Conservation (phyloP, 139 green algal genomes). For the Chloropicon primus region DNA sequence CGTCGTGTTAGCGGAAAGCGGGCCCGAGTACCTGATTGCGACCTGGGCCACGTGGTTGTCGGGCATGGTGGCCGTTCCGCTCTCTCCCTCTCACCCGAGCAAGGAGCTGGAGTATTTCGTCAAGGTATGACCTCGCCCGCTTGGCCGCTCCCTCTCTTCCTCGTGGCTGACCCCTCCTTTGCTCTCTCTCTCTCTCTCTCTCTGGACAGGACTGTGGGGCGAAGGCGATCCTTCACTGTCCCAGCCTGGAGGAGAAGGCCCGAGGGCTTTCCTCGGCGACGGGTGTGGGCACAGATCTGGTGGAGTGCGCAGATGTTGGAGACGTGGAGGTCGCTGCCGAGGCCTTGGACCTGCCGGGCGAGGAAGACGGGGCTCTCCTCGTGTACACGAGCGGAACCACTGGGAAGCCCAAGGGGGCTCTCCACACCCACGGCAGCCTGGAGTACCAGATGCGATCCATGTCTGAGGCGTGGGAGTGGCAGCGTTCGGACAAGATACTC, state of each 20-base stretch:
- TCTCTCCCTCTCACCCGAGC: conserved; percentile 61
- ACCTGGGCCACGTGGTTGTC: conserved; percentile 67
- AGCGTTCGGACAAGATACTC: conserved; percentile 55
- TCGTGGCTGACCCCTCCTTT: not conserved
- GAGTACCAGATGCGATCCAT: conserved; percentile 7
- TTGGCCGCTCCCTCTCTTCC: not conserved
- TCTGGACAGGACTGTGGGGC: not conserved
- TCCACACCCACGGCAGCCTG: not conserved
- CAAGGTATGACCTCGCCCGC: conserved; percentile 10
- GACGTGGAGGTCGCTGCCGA: not conserved
- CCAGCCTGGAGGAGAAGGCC: too few species aligned
- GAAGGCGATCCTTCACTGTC: not conserved
- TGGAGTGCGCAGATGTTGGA: not conserved
- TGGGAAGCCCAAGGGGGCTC: conserved; percentile 73
- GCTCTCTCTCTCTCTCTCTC: too few species aligned
- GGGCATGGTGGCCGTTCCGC: conserved; percentile 60
- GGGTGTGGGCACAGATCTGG: not conserved
- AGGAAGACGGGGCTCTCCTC: conserved; percentile 55
- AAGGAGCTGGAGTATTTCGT: conserved; percentile 70
- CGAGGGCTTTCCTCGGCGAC: not conserved
- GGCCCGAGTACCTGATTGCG: conserved; percentile 50
- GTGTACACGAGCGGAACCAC: conserved; percentile 96
- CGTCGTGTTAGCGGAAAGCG: conserved; percentile 33
- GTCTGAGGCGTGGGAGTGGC: conserved; percentile 61
- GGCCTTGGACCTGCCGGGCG: not conserved